These are phyloP conservation scores for Apiospora marii DNA, from an alignment of 2,329 filamentous ascomycete genomes.

Conservation along the genomic window DNA sequence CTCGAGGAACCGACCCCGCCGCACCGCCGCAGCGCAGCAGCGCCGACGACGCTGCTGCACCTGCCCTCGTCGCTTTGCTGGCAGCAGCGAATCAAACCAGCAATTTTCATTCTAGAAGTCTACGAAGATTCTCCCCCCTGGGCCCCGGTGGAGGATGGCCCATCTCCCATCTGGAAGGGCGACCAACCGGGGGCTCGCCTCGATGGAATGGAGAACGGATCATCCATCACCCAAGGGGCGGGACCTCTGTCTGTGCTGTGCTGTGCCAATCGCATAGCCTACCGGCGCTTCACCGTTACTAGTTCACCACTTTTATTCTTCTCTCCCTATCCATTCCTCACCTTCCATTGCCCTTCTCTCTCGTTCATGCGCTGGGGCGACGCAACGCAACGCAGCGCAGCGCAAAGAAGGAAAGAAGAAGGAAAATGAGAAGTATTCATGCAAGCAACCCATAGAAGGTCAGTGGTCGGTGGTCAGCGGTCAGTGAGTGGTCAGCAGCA, in stretches of 20 bases:
- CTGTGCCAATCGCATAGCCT: conserved; percentile 5
- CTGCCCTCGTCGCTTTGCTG: too few species aligned
- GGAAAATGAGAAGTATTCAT: not conserved
- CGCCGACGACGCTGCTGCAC: too few species aligned
- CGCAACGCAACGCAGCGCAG: not conserved
- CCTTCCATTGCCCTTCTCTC: too few species aligned
- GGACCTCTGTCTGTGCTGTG: not conserved
- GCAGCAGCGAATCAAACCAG: too few species aligned
- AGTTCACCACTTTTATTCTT: conserved; percentile 3
- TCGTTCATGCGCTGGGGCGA: not conserved
- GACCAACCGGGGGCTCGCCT: not conserved
- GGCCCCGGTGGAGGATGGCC: too few species aligned
- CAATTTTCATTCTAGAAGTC: too few species aligned
- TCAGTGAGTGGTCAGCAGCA: too few species aligned
- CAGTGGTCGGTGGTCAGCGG: too few species aligned
- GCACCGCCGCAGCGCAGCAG: too few species aligned
- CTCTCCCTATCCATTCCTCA: not conserved
- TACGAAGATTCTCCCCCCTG: too few species aligned
- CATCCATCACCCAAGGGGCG: not conserved
- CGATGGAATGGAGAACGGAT: not conserved
- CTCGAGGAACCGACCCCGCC: too few species aligned
- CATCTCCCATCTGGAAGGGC: not conserved
- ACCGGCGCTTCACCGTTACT: conserved; percentile 9
- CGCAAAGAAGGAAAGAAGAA: not conserved
- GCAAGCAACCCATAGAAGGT: not conserved